Base-by-base conservation (phyloP, 441 rosid species). In the Arabidopsis hybrid region DNA sequence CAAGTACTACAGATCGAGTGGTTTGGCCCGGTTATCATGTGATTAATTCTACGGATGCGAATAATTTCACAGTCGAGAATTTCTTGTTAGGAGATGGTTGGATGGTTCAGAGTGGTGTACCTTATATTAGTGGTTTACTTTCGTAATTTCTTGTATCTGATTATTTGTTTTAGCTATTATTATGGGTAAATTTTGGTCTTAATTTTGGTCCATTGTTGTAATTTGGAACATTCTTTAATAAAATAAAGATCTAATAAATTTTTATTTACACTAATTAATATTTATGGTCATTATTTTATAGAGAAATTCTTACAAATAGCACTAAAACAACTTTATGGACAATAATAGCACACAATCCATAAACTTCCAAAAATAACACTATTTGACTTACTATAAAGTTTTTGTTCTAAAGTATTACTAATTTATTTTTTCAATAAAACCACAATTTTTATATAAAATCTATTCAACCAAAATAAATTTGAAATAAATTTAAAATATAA, bases 91-190 rank as follows among this genome's bases (percentile, higher is more conserved):
- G 99, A 31, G 80, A 84, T 78, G 78, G 74, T 7, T 94, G 97
- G 97, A 64, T 94, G 87, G 88, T 88, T 17, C 64, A 77, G n/a
- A 87, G 93, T 4, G 89, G 93, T n/a, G 84, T 92, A 40, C 87
- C 87, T 61, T 89, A 76, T 76, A 16, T 34, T 0, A 68, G 80
- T 3, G 95, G 95, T 53, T 82, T 89, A 36, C 18, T 72, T 35
- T 12, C 67, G 11, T 74, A 60, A 66, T 35, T 77, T 59, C 11
- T 40, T 71, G 63, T 77, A 40, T 29, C 29, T 57, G 3, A 16
- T 53, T 68, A 18, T 39, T 75, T 53, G 17, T 53, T 61, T 39
- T 65, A 6, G 11, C 40, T 60, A 17, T 49, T 62, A 46, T 35
- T 34, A 17, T 32, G 10, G 29, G 21, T 5, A 12, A 29, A 16